Evolutionary conservation across 805 yeast genomes (phyloP), one percentile per base, ranked within the genome.

Genomic region (Cephaloascus albidus): DNA sequence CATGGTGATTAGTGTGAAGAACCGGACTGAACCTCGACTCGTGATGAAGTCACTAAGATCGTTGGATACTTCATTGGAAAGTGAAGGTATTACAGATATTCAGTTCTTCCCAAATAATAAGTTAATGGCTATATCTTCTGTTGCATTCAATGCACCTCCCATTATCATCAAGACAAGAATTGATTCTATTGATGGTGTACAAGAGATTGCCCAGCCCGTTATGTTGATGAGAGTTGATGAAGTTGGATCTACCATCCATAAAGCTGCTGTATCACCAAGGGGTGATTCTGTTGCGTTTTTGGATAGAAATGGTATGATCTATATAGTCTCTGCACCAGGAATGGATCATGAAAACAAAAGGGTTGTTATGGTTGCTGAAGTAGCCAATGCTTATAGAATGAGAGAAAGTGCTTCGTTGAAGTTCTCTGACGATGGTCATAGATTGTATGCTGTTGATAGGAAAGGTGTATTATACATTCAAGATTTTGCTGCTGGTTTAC

Each of bases 31-130:
- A 37, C 86, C 90, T 1, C 70, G 81, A 18, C 57, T 82, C 20
- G 72, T 82, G 1, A 74, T 83, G 81, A 79, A 81, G 46, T 79
- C 86, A 1, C 68, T 76, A 28, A 58, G 89, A 35, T 66, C 77
- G 4, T 56, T 78, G 4, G 85, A 79, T 40, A 75, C 81, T 0
- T 73, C 81, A 0, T 58, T 83, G 47, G 94, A 85, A 44, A 77
- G 85, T 41, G 97, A 89, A 54, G 97, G 97, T 2, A 85, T 90
- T 31, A 90, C 97, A 0, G 85, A 80, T 45, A 60, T 85, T 4
- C 72, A 74, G 40, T 83, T 88, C 54, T 80, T 82, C 55, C 86
- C 87, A 0, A 79, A 77, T 33, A 76, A 78, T 45, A 57, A 68
- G 23, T 58, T 71, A 34, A 70, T 79, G 74, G 69, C 70, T 33